Evolutionary conservation across 2,329 filamentous ascomycete genomes (phyloP).

Genomic region (Xylaria hypoxylon): DNA sequence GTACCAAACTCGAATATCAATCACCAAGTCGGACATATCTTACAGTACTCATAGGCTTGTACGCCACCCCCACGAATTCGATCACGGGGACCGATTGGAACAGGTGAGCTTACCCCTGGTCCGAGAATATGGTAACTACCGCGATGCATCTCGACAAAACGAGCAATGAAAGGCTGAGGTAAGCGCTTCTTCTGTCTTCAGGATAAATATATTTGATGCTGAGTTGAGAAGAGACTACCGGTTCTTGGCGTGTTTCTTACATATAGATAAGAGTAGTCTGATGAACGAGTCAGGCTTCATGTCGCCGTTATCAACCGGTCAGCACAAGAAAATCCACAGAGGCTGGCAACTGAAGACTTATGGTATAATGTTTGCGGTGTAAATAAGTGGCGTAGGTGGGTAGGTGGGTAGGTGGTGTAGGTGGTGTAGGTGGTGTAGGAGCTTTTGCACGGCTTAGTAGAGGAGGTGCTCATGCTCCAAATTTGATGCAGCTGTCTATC

Average conservation of each 20-base stretch:
- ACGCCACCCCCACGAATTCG: constrained; percentile 27
- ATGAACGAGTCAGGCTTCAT: not conserved
- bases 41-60: too few relatives aligned
- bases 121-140: constrained; percentile 21
- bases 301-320: not conserved
- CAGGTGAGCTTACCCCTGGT: constrained; percentile 33
- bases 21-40: constrained; percentile 15
- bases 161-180: constrained; percentile 33
- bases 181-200: constrained; percentile 25
- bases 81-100: constrained; percentile 29
- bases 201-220: constrained; percentile 6
- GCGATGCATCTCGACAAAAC: constrained; percentile 29
- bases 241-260: not conserved
- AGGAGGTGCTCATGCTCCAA: not conserved
- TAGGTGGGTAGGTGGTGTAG: not conserved
- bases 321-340: constrained; percentile 12
- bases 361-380: not conserved
- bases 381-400: constrained; percentile 6
- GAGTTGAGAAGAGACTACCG: not conserved
- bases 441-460: constrained; percentile 9
- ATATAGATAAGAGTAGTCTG: constrained; percentile 7
- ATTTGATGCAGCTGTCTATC: constrained; percentile 1
- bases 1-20: constrained; percentile 1
- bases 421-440: constrained; percentile 9
- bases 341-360: not conserved